Conservation (phyloP, 2,329 filamentous ascomycete genomes). For the Onygenales sp. region DNA sequence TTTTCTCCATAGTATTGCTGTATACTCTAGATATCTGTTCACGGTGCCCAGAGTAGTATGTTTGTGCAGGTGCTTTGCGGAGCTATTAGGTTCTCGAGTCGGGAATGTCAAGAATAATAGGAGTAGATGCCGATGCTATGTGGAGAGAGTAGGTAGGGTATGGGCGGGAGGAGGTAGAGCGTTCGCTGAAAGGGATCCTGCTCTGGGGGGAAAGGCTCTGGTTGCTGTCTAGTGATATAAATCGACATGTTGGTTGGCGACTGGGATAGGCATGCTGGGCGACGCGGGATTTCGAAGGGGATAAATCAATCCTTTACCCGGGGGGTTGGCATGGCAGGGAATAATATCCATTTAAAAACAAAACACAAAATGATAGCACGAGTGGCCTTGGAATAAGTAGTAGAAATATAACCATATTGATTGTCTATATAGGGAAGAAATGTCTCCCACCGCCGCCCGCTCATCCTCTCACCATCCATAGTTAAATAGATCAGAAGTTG, state of each 20-base stretch:
- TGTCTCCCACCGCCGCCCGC: slow-evolving; percentile 37
- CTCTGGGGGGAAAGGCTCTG: no score
- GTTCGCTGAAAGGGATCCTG: no score
- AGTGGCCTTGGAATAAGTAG: background rate
- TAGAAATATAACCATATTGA: background rate
- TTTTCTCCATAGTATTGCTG: no score
- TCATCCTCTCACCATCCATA: slow-evolving; percentile 36
- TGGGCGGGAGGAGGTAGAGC: background rate
- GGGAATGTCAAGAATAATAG: background rate
- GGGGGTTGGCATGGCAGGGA: no score
- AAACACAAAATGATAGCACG: no score
- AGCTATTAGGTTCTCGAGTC: background rate
- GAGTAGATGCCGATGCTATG: slow-evolving; percentile 27
- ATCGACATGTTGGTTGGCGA: no score
- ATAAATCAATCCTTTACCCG: no score
- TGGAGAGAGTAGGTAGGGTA: slow-evolving; percentile 12
- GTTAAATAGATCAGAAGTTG: slow-evolving; percentile 36
- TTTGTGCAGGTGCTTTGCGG: slow-evolving; percentile 1
- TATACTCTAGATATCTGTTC: no score
- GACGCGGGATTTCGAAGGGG: no score
- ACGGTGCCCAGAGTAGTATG: background rate
- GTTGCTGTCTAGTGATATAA: no score
- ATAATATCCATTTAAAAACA: no score
- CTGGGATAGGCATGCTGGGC: no score
- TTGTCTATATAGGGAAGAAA: slow-evolving; percentile 4